These are phyloP conservation scores for Nakazawaea ishiwadae DNA, from an alignment of 805 yeast genomes.

Conservation along the genomic window DNA sequence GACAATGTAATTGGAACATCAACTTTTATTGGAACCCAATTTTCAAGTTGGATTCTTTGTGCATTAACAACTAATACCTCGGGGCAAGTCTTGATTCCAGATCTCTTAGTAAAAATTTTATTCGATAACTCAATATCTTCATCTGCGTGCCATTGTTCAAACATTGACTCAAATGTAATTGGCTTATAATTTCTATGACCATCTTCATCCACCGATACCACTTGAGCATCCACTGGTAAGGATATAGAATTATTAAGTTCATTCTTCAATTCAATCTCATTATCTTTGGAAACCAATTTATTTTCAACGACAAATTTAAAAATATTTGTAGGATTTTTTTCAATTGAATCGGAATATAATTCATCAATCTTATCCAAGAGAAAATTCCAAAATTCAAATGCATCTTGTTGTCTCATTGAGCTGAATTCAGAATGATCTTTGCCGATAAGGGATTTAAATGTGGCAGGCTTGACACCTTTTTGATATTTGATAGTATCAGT, in stretches of 20 bases:
- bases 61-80: slow-evolving; percentile 66
- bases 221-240: slow-evolving; percentile 47
- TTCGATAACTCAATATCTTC: slow-evolving; percentile 66
- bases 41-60: slow-evolving; percentile 74
- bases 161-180: slow-evolving; percentile 45
- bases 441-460: slow-evolving; percentile 76
- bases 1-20: slow-evolving; percentile 64
- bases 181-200: slow-evolving; percentile 43
- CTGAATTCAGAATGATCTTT: slow-evolving; percentile 76
- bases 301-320: slow-evolving; percentile 65
- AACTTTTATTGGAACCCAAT: slow-evolving; percentile 87
- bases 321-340: slow-evolving; percentile 42
- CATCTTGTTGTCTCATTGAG: slow-evolving; percentile 91
- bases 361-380: slow-evolving; percentile 59
- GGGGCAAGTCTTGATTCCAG: slow-evolving; percentile 62
- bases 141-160: slow-evolving; percentile 37
- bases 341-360: slow-evolving; percentile 27
- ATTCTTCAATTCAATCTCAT: slow-evolving; percentile 49
- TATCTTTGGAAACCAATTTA: slow-evolving; percentile 48
- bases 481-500: slow-evolving; percentile 50
- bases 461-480: slow-evolving; percentile 69
- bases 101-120: slow-evolving; percentile 32
- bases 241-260: slow-evolving; percentile 63
- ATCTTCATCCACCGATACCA: slow-evolving; percentile 32
- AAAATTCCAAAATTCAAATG: slow-evolving; percentile 80